phyloP scores from a whole-genome alignment of 2,329 filamentous ascomycete species.

The Talaromyces sp. region DNA sequence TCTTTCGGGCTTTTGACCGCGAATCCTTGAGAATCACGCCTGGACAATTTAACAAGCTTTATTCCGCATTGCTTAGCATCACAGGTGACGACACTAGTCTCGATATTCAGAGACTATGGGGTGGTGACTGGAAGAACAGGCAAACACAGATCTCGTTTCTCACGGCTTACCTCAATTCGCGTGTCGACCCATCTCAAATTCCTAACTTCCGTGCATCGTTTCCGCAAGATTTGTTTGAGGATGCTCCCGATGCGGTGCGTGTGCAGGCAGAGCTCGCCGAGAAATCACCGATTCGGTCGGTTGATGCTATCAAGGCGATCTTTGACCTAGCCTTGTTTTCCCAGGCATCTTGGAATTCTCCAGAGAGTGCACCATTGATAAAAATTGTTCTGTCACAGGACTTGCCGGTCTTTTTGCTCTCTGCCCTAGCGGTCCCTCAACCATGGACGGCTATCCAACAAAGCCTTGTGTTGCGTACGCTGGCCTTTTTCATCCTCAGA shows the following conservation, averaged over 20 bases:
- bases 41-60: slow-evolving; percentile 75
- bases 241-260: slow-evolving; percentile 57
- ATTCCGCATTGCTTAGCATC: slow-evolving; percentile 71
- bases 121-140: slow-evolving; percentile 77
- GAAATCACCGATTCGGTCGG: slow-evolving; percentile 82
- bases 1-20: slow-evolving; percentile 77
- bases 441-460: slow-evolving; percentile 49
- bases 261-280: slow-evolving; percentile 63
- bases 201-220: slow-evolving; percentile 78
- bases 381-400: slow-evolving; percentile 57
- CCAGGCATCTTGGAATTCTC: slow-evolving; percentile 53
- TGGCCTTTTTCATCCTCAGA: slow-evolving; percentile 79
- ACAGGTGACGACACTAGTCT: slow-evolving; percentile 62
- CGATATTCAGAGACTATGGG: slow-evolving; percentile 87
- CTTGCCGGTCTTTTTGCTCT: slow-evolving; percentile 49
- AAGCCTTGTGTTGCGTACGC: slow-evolving; percentile 51
- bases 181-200: slow-evolving; percentile 77
- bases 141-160: slow-evolving; percentile 93
- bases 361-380: slow-evolving; percentile 56
- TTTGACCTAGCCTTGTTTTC: slow-evolving; percentile 61
- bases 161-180: slow-evolving; percentile 75
- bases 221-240: slow-evolving; percentile 59
- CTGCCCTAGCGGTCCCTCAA: slow-evolving; percentile 46
- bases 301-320: slow-evolving; percentile 70
- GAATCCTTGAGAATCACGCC: slow-evolving; percentile 71